Conservation (phyloP, 2,329 filamentous ascomycete genomes). For the Fusarium tuaranense region DNA sequence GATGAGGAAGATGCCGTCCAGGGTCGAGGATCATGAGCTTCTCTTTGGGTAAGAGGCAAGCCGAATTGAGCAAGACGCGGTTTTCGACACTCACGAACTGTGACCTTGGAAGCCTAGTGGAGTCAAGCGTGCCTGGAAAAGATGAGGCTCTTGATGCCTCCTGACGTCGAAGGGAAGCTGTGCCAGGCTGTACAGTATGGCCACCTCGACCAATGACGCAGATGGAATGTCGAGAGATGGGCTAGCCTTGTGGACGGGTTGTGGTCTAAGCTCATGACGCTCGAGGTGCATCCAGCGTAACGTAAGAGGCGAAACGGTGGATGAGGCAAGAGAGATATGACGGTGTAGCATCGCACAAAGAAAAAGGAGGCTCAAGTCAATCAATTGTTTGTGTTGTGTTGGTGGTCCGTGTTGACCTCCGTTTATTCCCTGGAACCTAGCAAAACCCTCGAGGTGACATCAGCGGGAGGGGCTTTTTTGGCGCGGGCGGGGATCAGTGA, state of each 20-base stretch:
- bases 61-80: neutral
- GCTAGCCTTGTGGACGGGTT: conserved; percentile 31
- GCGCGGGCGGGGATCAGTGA: conserved; percentile 34
- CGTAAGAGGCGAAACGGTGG: conserved; percentile 25
- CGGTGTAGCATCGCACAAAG: conserved; percentile 24
- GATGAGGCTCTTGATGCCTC: conserved; percentile 29
- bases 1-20: conserved; percentile 19
- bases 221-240: conserved; percentile 24
- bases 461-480: conserved; percentile 26
- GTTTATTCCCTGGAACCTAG: conserved; percentile 4
- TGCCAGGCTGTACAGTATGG: conserved; percentile 10
- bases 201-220: conserved; percentile 34
- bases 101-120: conserved; percentile 14
- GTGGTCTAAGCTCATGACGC: conserved; percentile 28
- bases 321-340: conserved; percentile 34
- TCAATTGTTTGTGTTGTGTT: neutral
- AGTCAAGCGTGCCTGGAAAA: neutral
- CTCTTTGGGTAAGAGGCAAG: conserved; percentile 27
- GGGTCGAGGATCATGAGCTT: conserved; percentile 26
- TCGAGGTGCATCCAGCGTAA: conserved; percentile 21
- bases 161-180: conserved; percentile 6
- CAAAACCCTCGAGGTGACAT: conserved; percentile 35
- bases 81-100: neutral
- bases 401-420: conserved; percentile 11
- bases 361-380: conserved; percentile 3